Base-by-base conservation (phyloP, 371 early-diverging fungal genomes). In the Rhizopus delemar region DNA sequence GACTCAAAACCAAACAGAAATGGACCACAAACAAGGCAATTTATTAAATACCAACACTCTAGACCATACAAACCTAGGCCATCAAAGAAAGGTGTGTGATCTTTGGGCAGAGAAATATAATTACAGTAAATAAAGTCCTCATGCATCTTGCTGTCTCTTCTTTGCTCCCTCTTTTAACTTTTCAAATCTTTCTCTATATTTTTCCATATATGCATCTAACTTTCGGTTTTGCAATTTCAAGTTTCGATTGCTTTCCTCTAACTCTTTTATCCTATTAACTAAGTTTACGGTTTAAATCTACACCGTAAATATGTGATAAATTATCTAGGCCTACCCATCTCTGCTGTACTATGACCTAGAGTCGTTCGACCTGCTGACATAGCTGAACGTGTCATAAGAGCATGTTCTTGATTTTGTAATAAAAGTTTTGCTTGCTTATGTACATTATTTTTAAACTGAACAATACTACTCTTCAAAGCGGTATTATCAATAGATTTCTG, bases 101-200 rank as follows among this genome's bases (percentile, higher is more conserved):
- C 52, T 65, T 9, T 78, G 78, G 78, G 63, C 53, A 60, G 67
- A 74, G 28, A 63, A 65, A 32, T 74, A 78, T 53, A 56, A 68
- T 5, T 74, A 71, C 46, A 48, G 55, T 31, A 8, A 22, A n/a
- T 8, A 48, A 29, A 9, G n/a, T 2, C n/a, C 16, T 22, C 39
- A 33, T 39, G 34, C 36, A 53, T 29, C 28, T 57, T 57, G 49
- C 3, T 83, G 70, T 46, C 86, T 65, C 43, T 84, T 84, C 64
- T 90, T 90, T 38, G 92, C 93, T 9, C 92, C 86, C 58, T 93
- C 94, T 59, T 93, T 94, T 41, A 94, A 73, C 53, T 88, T 92
- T 51, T 93, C 90, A 93, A 94, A 95, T 41, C 93, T 82, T 45
- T 91, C 91, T 54, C 84, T 86, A 65, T 93, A 93, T 68, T 90